phyloP scores from a whole-genome alignment of 495 filamentous ascomycete genomes.

The Penicillium macrosclerotiorum region DNA sequence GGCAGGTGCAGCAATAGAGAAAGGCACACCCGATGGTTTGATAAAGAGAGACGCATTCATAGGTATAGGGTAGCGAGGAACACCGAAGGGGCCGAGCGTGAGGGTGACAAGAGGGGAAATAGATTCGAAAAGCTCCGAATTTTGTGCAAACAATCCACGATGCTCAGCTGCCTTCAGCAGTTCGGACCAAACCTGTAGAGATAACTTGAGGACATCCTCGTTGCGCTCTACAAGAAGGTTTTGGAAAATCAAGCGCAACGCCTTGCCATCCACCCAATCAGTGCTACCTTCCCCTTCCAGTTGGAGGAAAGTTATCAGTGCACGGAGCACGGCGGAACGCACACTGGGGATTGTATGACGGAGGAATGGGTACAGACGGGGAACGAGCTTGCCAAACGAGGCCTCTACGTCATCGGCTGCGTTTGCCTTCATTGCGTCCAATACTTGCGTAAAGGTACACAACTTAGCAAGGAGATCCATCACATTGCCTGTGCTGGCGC shows the following conservation, averaged over 20 bases:
- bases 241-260: conserved; percentile 85
- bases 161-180: conserved; percentile 65
- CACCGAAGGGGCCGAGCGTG: conserved; percentile 85
- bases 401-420: conserved; percentile 77
- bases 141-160: conserved; percentile 58
- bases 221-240: conserved; percentile 93
- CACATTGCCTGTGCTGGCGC: conserved; percentile 93
- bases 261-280: conserved; percentile 89
- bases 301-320: conserved; percentile 86
- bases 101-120: conserved; percentile 74
- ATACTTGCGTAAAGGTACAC: conserved; percentile 88
- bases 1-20: conserved; percentile 51
- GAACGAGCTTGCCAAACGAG: conserved; percentile 88
- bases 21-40: conserved; percentile 88
- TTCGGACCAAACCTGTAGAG: conserved; percentile 82
- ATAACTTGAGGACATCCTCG: conserved; percentile 71
- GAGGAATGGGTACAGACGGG: conserved; percentile 91
- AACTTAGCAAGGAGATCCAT: conserved; percentile 97
- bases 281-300: conserved; percentile 80
- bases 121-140: conserved; percentile 59
- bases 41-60: conserved; percentile 89
- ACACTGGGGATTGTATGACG: conserved; percentile 96
- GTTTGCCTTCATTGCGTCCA: conserved; percentile 91
- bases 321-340: conserved; percentile 86
- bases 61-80: conserved; percentile 80